Evolutionary conservation across 306 rosid species (phyloP), one percentile per base, ranked within the genome.

Genomic region (Cucumis hystrix): DNA sequence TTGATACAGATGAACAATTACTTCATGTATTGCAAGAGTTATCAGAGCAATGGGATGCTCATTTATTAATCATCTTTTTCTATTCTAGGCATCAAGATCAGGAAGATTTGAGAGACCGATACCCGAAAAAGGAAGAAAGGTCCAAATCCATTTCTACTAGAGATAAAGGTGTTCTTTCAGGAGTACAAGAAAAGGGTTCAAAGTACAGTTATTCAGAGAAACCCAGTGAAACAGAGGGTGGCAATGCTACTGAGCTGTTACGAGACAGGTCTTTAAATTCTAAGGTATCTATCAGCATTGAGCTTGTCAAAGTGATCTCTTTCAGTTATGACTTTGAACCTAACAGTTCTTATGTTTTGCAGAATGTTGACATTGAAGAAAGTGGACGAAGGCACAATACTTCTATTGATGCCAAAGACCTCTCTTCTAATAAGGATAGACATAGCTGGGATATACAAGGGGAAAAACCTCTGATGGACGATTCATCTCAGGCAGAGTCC

Each of bases 231-330:
- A 59, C 82, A 69, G 98, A 94, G 58, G 96, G 89, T 52, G 59
- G 61, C 78, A 79, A 81, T 79, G 79, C 83, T 8, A 92, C 86
- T 54, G 98, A 95, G 66, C 80, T 87, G 67, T 80, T 88, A 80
- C 85, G 82, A 69, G 98, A 95, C 79, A 95, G 89, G 84, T 78
- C 96, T 82, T 87, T 90, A 37, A 84, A 90, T 80, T 88, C 93
- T 35, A 95, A 90, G 91, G 97, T 93, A 67, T 90, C 93, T 72
- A 71, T 71, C 76, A 71, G 92, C 93, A n/a, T 80, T 79, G 88
- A 87, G 92, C 79, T 78, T 87, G 83, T 51, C 74, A 41, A 92
- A 95, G 82, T 84, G 91, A 82, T 95, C 93, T 84, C 96, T 93
- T 75, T 87, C 97, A 23, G 37, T 84, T 97, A 90, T 74, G 97